Conservation (phyloP, 768 basidiomycete genomes). For the Phylloporus rhodoxanthus region DNA sequence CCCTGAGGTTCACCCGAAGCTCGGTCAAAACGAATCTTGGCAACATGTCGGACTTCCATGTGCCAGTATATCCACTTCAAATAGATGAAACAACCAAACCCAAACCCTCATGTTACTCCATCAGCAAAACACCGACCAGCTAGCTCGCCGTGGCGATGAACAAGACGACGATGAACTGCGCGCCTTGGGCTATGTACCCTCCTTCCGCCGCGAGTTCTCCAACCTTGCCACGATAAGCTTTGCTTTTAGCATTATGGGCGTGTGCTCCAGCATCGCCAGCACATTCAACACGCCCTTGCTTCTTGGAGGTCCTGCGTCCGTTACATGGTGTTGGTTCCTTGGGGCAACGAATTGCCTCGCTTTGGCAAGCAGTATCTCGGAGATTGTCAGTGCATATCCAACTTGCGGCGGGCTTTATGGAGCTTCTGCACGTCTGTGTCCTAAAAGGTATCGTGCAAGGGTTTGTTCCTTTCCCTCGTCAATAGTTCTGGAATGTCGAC, state of each 20-base stretch:
- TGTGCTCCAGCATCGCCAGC: constrained; percentile 34
- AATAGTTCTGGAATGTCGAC: not conserved
- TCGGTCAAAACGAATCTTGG: too few relatives aligned
- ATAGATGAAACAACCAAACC: not conserved
- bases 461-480: constrained; percentile 29
- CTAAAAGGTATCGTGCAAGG: constrained; percentile 56
- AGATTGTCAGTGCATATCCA: constrained; percentile 30
- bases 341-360: constrained; percentile 26
- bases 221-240: constrained; percentile 34
- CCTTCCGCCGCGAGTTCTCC: constrained; percentile 41
- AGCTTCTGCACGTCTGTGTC: constrained; percentile 73
- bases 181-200: constrained; percentile 28
- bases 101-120: constrained; percentile 4
- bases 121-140: not conserved
- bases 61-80: not conserved
- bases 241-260: constrained; percentile 32
- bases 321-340: constrained; percentile 35
- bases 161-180: constrained; percentile 21
- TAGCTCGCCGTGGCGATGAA: not conserved
- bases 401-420: constrained; percentile 45
- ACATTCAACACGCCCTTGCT: constrained; percentile 36
- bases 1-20: too few relatives aligned
- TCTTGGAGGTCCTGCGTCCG: constrained; percentile 33
- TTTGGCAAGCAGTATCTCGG: constrained; percentile 27
- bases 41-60: too few relatives aligned